phyloP scores from a whole-genome alignment of 495 filamentous ascomycete species.

The Astrocystis sublimbata region DNA sequence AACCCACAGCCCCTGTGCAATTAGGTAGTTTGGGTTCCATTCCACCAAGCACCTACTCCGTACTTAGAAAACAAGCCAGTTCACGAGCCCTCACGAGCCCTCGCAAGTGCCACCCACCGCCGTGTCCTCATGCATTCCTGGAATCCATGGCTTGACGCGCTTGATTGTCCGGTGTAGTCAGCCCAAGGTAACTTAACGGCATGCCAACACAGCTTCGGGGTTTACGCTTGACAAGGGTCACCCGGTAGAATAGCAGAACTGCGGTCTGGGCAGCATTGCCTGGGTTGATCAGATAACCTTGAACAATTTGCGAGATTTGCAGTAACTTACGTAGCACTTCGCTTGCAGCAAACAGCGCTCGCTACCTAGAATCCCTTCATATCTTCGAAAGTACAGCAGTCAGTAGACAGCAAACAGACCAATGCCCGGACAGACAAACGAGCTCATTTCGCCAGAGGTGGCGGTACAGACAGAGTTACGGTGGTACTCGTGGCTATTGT shows the following conservation, averaged over 20 bases:
- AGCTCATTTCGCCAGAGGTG: too few relatives aligned
- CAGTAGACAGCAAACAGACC: too few relatives aligned
- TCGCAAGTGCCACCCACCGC: not conserved
- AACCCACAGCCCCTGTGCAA: not conserved
- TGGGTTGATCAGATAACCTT: not conserved
- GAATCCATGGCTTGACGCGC: not conserved
- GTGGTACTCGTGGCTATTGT: not conserved
- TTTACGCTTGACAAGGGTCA: not conserved
- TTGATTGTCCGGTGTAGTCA: constrained; percentile 1
- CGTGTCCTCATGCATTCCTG: not conserved
- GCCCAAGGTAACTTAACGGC: not conserved
- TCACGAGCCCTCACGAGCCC: constrained; percentile 1
- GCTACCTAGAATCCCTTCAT: too few relatives aligned
- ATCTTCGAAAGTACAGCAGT: too few relatives aligned
- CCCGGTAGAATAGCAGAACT: not conserved
- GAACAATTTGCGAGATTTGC: too few relatives aligned
- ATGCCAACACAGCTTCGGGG: constrained; percentile 1
- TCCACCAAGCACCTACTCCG: too few relatives aligned
- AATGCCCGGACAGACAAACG: too few relatives aligned
- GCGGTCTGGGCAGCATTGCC: not conserved
- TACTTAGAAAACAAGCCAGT: not conserved
- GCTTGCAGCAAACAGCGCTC: too few relatives aligned
- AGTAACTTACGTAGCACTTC: too few relatives aligned
- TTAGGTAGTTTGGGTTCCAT: not conserved
- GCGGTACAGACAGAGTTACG: not conserved